Evolutionary conservation across 2,329 filamentous ascomycete genomes (phyloP).

Genomic region (Venturia asperata): DNA sequence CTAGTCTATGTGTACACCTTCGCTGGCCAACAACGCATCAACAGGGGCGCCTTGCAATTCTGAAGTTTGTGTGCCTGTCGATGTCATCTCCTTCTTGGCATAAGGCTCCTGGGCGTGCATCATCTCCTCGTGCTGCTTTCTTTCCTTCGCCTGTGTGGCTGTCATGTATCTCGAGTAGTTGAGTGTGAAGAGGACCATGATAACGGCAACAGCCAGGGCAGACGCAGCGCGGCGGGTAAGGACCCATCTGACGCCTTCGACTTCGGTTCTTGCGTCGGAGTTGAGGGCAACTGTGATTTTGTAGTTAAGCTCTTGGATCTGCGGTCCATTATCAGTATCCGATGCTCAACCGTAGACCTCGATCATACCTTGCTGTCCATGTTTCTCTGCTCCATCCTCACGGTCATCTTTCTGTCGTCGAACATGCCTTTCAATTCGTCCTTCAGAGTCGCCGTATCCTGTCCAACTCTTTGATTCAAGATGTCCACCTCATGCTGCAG

Average conservation of each 20-base stretch:
- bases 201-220: constrained; percentile 45
- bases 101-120: constrained; percentile 8
- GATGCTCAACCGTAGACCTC: background rate
- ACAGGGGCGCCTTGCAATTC: constrained; percentile 9
- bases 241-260: constrained; percentile 87
- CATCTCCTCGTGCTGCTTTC: constrained; percentile 18
- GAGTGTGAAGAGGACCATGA: constrained; percentile 35
- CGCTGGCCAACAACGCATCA: constrained; percentile 16
- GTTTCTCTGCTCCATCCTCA: constrained; percentile 76
- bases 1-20: constrained; percentile 14
- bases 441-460: constrained; percentile 73
- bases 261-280: constrained; percentile 84
- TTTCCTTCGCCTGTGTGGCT: constrained; percentile 19
- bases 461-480: constrained; percentile 71
- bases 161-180: constrained; percentile 21
- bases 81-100: constrained; percentile 1
- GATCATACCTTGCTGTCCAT: constrained; percentile 67
- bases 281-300: constrained; percentile 88
- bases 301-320: constrained; percentile 92
- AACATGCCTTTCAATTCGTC: constrained; percentile 95
- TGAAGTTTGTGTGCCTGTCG: constrained; percentile 12
- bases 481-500: constrained; percentile 96
- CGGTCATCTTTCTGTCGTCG: constrained; percentile 89
- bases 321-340: background rate
- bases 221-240: constrained; percentile 58